Evolutionary conservation across 192 early-diverging fungal genomes (phyloP).

Genomic region (Linnemannia elongata): DNA sequence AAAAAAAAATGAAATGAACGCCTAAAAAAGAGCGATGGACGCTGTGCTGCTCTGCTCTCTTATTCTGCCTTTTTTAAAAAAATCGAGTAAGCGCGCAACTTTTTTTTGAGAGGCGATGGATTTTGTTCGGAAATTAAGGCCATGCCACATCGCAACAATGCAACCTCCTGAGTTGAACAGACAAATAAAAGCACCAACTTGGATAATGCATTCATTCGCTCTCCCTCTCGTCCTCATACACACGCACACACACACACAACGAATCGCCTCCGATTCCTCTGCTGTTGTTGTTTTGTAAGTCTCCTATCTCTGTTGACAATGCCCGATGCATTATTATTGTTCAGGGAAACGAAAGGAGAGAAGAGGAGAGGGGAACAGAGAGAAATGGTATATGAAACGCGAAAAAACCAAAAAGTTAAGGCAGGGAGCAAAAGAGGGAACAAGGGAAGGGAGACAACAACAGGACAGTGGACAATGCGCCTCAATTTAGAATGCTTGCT

Average conservation of each 20-base stretch:
- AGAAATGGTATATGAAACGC: neutral
- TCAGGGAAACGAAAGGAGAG: neutral
- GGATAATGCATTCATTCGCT: neutral
- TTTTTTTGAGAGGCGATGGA: neutral
- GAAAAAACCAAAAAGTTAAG: neutral
- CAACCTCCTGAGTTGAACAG: neutral
- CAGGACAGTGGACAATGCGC: neutral
- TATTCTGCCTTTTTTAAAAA: neutral
- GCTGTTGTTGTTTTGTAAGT: neutral
- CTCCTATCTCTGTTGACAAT: neutral
- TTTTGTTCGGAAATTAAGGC: neutral
- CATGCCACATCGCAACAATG: neutral
- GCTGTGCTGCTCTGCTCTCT: neutral
- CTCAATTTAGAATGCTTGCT: neutral
- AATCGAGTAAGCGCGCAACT: neutral
- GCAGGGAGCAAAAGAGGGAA: neutral
- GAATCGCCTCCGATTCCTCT: neutral
- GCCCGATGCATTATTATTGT: neutral
- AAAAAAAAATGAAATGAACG: too few relatives aligned
- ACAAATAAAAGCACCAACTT: neutral
- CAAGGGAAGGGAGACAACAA: neutral
- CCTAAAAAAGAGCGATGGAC: too few relatives aligned
- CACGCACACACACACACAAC: too few relatives aligned
- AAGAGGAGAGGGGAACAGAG: neutral
- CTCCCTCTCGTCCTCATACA: too few relatives aligned